Evolutionary conservation across 768 basidiomycete species (phyloP).

Genomic region (Lactifluus volemus): DNA sequence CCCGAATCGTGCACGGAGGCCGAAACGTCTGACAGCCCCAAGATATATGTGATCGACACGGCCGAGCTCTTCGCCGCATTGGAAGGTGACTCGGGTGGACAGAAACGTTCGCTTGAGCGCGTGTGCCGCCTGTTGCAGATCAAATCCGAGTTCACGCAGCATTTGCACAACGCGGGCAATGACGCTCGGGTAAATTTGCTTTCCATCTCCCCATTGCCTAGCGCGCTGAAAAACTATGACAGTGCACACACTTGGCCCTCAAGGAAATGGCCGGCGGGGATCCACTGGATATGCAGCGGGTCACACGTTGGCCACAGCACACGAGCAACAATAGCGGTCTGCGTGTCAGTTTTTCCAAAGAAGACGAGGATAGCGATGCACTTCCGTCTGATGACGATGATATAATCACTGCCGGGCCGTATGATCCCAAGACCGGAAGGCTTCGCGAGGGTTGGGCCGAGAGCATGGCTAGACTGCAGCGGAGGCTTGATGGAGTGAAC

Average conservation of each 20-base stretch:
- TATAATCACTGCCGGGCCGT: conserved; percentile 17
- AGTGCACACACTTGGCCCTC: conserved; percentile 67
- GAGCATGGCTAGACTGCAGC: background rate
- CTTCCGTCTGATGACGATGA: conserved; percentile 14
- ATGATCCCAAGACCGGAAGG: conserved; percentile 16
- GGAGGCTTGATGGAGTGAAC: background rate
- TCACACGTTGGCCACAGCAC: conserved; percentile 71
- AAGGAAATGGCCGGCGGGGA: conserved; percentile 67
- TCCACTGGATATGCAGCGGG: conserved; percentile 65
- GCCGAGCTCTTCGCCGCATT: conserved; percentile 68
- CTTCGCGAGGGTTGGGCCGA: conserved; percentile 14
- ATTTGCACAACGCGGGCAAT: conserved; percentile 80
- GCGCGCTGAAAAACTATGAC: background rate
- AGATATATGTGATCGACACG: conserved; percentile 64
- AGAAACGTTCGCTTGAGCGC: conserved; percentile 49
- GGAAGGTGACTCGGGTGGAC: conserved; percentile 46
- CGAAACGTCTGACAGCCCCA: conserved; percentile 33
- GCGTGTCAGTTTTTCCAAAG: conserved; percentile 49
- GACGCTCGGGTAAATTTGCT: conserved; percentile 59
- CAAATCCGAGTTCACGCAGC: conserved; percentile 27
- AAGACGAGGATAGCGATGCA: conserved; percentile 43
- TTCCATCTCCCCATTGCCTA: background rate
- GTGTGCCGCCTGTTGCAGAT: conserved; percentile 59
- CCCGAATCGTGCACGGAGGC: conserved; percentile 35
- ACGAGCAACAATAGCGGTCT: conserved; percentile 24